These are phyloP conservation scores for Cotoneaster glaucophyllus DNA, from an alignment of 306 rosid species.

Conservation along the genomic window DNA sequence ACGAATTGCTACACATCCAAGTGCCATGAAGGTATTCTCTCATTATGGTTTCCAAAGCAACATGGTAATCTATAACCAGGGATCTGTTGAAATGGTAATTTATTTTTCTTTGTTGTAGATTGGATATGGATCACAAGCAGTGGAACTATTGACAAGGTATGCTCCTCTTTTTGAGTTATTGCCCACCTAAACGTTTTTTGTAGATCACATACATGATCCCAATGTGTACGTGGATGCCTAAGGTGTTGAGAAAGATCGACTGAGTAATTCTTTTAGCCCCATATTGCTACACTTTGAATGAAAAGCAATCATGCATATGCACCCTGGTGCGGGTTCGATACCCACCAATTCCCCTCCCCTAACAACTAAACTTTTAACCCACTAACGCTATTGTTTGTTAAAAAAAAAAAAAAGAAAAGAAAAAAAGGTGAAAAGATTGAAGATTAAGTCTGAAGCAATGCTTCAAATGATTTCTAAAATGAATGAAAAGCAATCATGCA, in stretches of 20 bases:
- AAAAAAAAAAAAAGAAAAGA: too few relatives aligned
- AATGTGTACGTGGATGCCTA: not conserved
- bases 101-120: slow-evolving; percentile 37
- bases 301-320: not conserved
- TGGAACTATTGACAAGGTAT: slow-evolving; percentile 86
- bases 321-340: too few relatives aligned
- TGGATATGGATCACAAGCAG: slow-evolving; percentile 98
- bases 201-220: not conserved
- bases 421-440: not conserved
- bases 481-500: too few relatives aligned
- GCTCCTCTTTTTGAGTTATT: slow-evolving; percentile 18
- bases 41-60: slow-evolving; percentile 1
- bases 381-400: too few relatives aligned
- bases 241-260: not conserved
- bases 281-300: not conserved
- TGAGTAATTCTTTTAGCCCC: not conserved
- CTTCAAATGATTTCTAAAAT: not conserved
- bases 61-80: slow-evolving; percentile 3
- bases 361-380: too few relatives aligned
- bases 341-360: too few relatives aligned
- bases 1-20: slow-evolving; percentile 96
- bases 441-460: not conserved
- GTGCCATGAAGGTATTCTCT: slow-evolving; percentile 72
- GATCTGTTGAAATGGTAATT: not conserved
- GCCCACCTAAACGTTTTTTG: not conserved